Evolutionary conservation across 2,329 filamentous ascomycete genomes (phyloP).

Genomic region (Claviceps pazoutovae): DNA sequence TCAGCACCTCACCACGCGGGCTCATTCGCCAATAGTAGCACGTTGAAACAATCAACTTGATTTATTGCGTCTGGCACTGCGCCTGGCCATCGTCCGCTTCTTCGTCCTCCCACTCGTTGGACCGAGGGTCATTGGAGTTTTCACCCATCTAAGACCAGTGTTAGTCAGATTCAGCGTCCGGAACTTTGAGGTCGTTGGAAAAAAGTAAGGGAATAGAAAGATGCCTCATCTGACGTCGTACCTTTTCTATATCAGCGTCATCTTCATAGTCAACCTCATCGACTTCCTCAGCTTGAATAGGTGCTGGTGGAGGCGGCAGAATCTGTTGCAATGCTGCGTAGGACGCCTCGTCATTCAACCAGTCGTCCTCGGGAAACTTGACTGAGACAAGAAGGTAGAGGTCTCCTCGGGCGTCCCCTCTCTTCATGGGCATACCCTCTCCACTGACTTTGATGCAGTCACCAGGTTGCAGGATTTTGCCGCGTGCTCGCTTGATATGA

Average conservation of each 20-base stretch:
- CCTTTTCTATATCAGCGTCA: conserved; percentile 70
- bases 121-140: conserved; percentile 53
- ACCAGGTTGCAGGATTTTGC: conserved; percentile 68
- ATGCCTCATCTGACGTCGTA: conserved; percentile 22
- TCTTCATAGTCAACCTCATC: conserved; percentile 82
- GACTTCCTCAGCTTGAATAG: conserved; percentile 57
- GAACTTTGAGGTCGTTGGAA: neutral
- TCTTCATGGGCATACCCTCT: conserved; percentile 92
- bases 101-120: conserved; percentile 56
- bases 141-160: conserved; percentile 47
- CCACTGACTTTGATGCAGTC: conserved; percentile 75
- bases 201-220: neutral
- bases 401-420: conserved; percentile 70
- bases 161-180: conserved; percentile 11
- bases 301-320: conserved; percentile 49
- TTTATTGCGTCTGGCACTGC: conserved; percentile 62
- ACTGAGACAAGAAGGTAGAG: conserved; percentile 78
- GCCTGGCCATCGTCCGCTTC: conserved; percentile 52
- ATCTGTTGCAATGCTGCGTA: conserved; percentile 61
- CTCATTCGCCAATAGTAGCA: neutral
- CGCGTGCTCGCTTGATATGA: conserved; percentile 61
- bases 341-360: conserved; percentile 58
- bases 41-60: neutral
- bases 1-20: neutral
- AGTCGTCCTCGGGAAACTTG: conserved; percentile 77